phyloP scores from a whole-genome alignment of 495 filamentous ascomycete genomes.

The Penicillium daleae region DNA sequence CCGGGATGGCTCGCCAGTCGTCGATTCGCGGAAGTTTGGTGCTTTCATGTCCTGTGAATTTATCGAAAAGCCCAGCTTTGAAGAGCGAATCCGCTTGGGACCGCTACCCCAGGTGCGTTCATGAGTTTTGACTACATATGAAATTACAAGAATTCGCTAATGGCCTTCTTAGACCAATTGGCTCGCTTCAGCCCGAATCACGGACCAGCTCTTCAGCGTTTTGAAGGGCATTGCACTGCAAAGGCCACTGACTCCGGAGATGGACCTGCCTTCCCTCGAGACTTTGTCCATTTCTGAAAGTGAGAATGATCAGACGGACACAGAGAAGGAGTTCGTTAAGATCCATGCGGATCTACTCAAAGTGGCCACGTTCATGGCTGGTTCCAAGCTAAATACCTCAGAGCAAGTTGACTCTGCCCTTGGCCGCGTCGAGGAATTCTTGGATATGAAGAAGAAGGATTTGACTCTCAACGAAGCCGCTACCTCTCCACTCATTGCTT shows the following conservation, averaged over 20 bases:
- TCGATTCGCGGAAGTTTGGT: constrained; percentile 41
- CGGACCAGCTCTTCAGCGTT: constrained; percentile 41
- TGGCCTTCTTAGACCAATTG: constrained; percentile 38
- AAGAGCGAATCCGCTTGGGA: constrained; percentile 46
- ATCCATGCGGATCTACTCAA: constrained; percentile 40
- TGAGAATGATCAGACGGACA: constrained; percentile 37
- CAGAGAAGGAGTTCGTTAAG: constrained; percentile 39
- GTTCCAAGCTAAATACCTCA: constrained; percentile 39
- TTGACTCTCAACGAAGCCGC: constrained; percentile 28
- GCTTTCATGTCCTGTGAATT: constrained; percentile 54
- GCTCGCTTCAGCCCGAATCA: constrained; percentile 41
- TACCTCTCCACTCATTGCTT: constrained; percentile 28
- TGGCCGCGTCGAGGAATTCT: constrained; percentile 39
- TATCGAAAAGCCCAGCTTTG: constrained; percentile 40
- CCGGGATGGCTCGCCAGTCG: constrained; percentile 29
- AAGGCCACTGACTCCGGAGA: constrained; percentile 35
- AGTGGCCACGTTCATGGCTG: constrained; percentile 40
- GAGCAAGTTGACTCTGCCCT: constrained; percentile 39
- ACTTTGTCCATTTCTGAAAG: constrained; percentile 27
- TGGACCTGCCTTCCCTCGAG: constrained; percentile 36
- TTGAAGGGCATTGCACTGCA: constrained; percentile 39
- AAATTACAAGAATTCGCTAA: neutral
- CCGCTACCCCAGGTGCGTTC: constrained; percentile 44
- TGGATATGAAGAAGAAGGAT: constrained; percentile 32
- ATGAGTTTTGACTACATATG: neutral